Evolutionary conservation across 306 rosid species (phyloP), one percentile per base, ranked within the genome.

Genomic region (Cicer bijugum): DNA sequence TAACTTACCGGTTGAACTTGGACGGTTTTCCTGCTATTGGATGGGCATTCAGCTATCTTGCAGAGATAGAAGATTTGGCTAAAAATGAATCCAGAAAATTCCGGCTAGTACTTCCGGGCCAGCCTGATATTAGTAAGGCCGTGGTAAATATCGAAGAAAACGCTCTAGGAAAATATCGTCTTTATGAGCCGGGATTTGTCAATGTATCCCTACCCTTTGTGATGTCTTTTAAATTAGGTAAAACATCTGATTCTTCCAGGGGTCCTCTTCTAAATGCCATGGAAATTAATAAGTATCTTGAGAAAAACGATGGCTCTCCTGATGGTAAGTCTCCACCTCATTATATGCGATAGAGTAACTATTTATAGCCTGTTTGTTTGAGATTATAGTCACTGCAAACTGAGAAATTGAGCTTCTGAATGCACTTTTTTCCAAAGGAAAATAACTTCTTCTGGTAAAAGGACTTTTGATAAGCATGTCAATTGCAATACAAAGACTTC

Each of bases 251-350:
- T 84, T 94, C 99, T 81, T 51, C 90, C 67, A 71, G 75, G 74
- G 99, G 99, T 5, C 99, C 99, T 42, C 93, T 94, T 73, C 16
- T 94, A 71, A 94, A 94, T 84, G 99, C 97, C 10, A 87, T 94
- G 93, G 99, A 94, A 86, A 91, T 94, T 66, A 91, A 84, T 76
- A 87, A 82, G 83, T 87, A 91, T 84, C 77, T 94, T 59, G 84
- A 94, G 86, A 91, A 87, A 84, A 91, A 72, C 35, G 88, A 74
- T 40, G 99, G 97, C 75, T 87, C 97, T 75, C 51, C 84, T 51
- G 99, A 94, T 83, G 93, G 99, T 94, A 82, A 81, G 83, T 62
- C 45, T 44, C 14, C 61, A 46, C 63, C 6, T 8, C 19, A 67
- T 75, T 58, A 33, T 40, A 46, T 20, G 43, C 38, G 16, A 17